These are phyloP conservation scores for Actinidia arguta DNA, from an alignment of 179 eudicot genomes.

Conservation along the genomic window DNA sequence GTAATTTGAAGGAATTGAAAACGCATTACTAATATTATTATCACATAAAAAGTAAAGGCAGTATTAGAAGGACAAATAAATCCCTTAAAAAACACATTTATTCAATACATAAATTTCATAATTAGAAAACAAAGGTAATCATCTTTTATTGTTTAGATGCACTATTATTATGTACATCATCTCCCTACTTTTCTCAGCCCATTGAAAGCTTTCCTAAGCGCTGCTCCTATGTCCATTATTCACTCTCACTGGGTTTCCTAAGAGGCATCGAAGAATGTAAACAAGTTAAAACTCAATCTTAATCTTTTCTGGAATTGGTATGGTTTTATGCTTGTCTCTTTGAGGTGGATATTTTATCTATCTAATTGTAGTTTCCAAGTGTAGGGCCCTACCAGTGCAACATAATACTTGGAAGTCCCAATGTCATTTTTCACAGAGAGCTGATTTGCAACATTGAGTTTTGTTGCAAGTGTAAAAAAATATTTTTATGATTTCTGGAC, in stretches of 20 bases:
- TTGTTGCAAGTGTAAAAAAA: too few relatives aligned
- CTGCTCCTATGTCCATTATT: slow-evolving; percentile 48
- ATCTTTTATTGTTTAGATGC: neutral
- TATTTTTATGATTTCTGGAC: too few relatives aligned
- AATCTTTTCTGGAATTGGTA: neutral
- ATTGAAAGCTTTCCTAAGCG: slow-evolving; percentile 28
- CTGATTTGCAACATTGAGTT: too few relatives aligned
- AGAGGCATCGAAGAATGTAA: slow-evolving; percentile 23
- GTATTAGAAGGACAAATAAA: neutral
- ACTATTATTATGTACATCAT: neutral
- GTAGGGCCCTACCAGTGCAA: too few relatives aligned
- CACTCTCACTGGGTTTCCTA: slow-evolving; percentile 68
- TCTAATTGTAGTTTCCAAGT: too few relatives aligned
- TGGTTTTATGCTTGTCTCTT: too few relatives aligned
- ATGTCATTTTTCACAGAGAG: too few relatives aligned
- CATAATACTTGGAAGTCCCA: too few relatives aligned
- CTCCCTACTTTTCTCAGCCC: neutral
- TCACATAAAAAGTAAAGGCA: neutral
- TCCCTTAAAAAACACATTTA: neutral
- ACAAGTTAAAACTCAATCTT: neutral
- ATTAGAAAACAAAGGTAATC: neutral
- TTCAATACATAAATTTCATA: neutral
- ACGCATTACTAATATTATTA: neutral
- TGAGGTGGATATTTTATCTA: too few relatives aligned
- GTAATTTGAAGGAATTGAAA: too few relatives aligned